Conservation (phyloP, 1,284 basidiomycete genomes). For the Cryptococcus sp. region DNA sequence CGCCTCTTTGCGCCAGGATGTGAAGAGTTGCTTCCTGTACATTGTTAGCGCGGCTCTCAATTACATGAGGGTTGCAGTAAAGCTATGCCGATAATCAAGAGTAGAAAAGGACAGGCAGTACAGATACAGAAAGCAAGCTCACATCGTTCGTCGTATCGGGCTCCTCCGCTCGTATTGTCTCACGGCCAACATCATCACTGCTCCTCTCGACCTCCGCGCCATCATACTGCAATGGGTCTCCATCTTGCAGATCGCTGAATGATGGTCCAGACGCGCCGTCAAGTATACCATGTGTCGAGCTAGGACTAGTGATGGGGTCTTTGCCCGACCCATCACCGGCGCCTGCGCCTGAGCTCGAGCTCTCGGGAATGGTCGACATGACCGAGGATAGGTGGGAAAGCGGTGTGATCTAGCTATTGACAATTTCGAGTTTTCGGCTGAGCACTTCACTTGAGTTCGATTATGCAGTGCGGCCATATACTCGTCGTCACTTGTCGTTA, state of each 20-base stretch:
- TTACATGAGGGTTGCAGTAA: not conserved
- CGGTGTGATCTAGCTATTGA: no score
- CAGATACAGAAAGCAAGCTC: not conserved
- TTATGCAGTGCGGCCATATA: no score
- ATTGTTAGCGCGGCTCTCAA: not conserved
- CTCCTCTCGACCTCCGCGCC: constrained; percentile 10
- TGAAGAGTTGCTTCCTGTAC: constrained; percentile 67
- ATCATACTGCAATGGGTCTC: not conserved
- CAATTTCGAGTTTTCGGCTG: no score
- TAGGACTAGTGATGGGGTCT: no score
- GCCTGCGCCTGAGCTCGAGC: no score
- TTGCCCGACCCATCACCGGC: no score
- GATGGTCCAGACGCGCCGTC: no score
- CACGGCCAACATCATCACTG: constrained; percentile 36
- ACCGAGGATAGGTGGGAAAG: no score
- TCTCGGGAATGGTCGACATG: no score
- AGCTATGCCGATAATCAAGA: not conserved
- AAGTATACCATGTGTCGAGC: no score
- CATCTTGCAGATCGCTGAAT: not conserved
- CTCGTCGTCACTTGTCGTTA: no score
- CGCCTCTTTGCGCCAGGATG: constrained; percentile 83
- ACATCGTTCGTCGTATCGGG: constrained; percentile 5
- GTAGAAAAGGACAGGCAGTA: not conserved
- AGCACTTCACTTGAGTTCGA: no score
- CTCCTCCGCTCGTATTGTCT: constrained; percentile 34